These are phyloP conservation scores for Teratosphaeria pseudoeucalypti DNA, from an alignment of 2,329 filamentous ascomycete species.

Conservation along the genomic window DNA sequence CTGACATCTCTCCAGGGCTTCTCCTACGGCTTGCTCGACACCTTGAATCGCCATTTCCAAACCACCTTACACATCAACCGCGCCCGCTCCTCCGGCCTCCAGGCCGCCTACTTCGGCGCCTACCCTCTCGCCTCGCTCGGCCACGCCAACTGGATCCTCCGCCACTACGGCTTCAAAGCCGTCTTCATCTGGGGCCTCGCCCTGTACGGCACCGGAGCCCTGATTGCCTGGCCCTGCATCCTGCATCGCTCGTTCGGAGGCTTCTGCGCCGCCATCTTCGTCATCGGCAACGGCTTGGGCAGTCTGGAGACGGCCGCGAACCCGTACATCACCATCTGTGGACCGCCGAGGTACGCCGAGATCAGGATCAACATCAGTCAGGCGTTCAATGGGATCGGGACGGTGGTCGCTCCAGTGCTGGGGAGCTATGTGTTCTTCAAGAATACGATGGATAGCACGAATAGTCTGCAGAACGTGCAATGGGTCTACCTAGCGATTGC, in stretches of 20 bases:
- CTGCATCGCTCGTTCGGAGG: conserved; percentile 47
- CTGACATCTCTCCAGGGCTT: conserved; percentile 31
- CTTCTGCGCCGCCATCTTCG: conserved; percentile 50
- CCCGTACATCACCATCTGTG: conserved; percentile 44
- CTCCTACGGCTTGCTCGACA: conserved; percentile 39
- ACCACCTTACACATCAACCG: conserved; percentile 33
- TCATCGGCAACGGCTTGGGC: conserved; percentile 42
- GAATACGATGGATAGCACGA: conserved; percentile 37
- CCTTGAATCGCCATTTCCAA: conserved; percentile 39
- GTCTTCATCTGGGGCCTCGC: conserved; percentile 43
- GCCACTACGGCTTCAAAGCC: conserved; percentile 39
- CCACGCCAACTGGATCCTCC: conserved; percentile 38
- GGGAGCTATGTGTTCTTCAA: conserved; percentile 54
- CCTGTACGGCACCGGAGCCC: conserved; percentile 46
- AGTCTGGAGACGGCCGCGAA: conserved; percentile 52
- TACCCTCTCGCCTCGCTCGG: conserved; percentile 40
- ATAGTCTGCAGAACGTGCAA: conserved; percentile 50
- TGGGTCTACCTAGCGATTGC: conserved; percentile 56
- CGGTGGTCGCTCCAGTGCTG: conserved; percentile 49
- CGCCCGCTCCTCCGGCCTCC: conserved; percentile 35
- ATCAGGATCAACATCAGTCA: conserved; percentile 50
- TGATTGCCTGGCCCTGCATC: conserved; percentile 50
- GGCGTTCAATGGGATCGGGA: conserved; percentile 48
- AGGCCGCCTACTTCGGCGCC: conserved; percentile 41
- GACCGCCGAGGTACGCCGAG: conserved; percentile 49